A percentile compares a stretch with the other conserved stretches of the same genome.
Evolutionary conservation across 805 yeast species (phyloP).

Genomic region (Metahyphopichia silvanorum): DNA sequence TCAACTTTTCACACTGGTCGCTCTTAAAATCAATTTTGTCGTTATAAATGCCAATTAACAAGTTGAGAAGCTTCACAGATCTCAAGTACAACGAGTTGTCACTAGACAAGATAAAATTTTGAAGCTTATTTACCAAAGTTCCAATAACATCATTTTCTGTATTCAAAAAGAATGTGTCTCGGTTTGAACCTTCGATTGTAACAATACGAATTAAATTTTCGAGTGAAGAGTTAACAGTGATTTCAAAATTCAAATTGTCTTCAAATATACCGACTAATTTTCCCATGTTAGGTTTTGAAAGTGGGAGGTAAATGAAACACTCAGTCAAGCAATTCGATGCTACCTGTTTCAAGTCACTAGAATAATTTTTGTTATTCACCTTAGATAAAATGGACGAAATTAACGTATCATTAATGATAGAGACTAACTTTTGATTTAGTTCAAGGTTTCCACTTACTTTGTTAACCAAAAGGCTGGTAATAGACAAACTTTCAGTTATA

Average conservation of each 20-base stretch:
- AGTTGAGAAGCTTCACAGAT: conserved; percentile 17
- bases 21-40: conserved; percentile 1
- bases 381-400: conserved; percentile 16
- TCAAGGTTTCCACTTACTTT: conserved; percentile 5
- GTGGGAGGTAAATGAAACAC: conserved; percentile 8
- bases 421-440: conserved; percentile 1
- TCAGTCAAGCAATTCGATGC: conserved; percentile 23
- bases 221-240: conserved; percentile 21
- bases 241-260: conserved; percentile 23
- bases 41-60: too few species aligned
- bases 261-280: conserved; percentile 12
- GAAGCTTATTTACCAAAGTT: conserved; percentile 15
- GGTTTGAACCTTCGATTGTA: conserved; percentile 2
- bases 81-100: conserved; percentile 22
- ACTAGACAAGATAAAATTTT: conserved; percentile 19
- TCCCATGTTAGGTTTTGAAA: conserved; percentile 7
- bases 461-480: conserved; percentile 15
- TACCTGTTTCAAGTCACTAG: conserved; percentile 27
- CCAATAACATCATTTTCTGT: conserved; percentile 10
- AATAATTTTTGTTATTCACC: conserved; percentile 18
- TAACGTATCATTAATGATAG: conserved; percentile 6
- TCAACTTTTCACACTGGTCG: conserved; percentile 1
- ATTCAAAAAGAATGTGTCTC: conserved; percentile 10
- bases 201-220: conserved; percentile 19
- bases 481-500: conserved; percentile 24